Conservation (phyloP, 306 rosid species). For the Castanea crenata region DNA sequence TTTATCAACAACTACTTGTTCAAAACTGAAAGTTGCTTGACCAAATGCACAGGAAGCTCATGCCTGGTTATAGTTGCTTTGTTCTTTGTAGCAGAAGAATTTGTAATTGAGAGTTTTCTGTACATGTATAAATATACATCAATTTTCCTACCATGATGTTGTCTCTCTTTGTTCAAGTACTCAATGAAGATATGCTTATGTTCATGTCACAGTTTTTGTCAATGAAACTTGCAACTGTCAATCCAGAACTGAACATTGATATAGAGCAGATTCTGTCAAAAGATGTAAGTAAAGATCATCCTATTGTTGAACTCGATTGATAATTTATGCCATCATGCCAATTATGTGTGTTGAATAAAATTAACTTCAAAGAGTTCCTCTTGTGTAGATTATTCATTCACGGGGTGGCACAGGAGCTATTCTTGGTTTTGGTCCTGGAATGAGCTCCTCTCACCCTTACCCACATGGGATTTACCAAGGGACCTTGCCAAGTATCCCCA, state of each 20-base stretch:
- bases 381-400: constrained; percentile 64
- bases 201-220: constrained; percentile 76
- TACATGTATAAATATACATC: background rate
- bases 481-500: constrained; percentile 50
- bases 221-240: constrained; percentile 97
- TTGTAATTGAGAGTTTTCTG: background rate
- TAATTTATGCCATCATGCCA: background rate
- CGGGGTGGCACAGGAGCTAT: constrained; percentile 52
- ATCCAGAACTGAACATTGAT: constrained; percentile 84
- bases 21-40: background rate
- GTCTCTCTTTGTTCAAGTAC: constrained; percentile 8
- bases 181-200: background rate
- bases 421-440: constrained; percentile 57
- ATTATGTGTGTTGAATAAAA: background rate
- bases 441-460: constrained; percentile 57
- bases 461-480: constrained; percentile 62
- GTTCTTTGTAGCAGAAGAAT: background rate
- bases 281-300: constrained; percentile 64
- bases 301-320: background rate
- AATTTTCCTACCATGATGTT: background rate
- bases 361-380: constrained; percentile 9
- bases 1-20: background rate
- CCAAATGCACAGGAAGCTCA: background rate
- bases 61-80: background rate
- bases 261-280: constrained; percentile 79